Percentiles rank a stretch among this genome's conserved stretches.
phyloP scores from a whole-genome alignment of 2,329 filamentous ascomycete genomes.

The Scytalidium lignicola region DNA sequence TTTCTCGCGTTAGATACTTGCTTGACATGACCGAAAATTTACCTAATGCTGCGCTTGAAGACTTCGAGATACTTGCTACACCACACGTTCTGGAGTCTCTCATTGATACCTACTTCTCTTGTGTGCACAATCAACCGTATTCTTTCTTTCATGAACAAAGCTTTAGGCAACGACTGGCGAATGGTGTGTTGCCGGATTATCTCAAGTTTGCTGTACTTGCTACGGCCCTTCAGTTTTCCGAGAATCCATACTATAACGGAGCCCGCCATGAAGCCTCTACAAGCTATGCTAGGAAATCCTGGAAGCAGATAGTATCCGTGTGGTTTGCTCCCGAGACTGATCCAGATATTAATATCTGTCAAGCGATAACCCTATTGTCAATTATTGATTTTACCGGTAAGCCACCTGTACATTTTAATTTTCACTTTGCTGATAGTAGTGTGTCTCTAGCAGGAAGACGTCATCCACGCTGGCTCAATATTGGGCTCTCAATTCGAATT shows the following conservation, averaged over 20 bases:
- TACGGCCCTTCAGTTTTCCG: constrained; percentile 26
- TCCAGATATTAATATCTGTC: constrained; percentile 30
- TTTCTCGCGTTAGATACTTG: no score
- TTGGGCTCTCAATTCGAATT: constrained; percentile 28
- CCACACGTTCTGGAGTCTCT: constrained; percentile 7
- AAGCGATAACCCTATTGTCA: constrained; percentile 32
- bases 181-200: constrained; percentile 22
- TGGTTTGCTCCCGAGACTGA: constrained; percentile 27
- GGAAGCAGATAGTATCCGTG: constrained; percentile 29
- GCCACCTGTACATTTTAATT: constrained; percentile 5
- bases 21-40: no score
- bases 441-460: constrained; percentile 21
- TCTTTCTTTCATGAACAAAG: constrained; percentile 30
- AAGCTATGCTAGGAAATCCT: constrained; percentile 27
- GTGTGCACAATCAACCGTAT: constrained; percentile 34
- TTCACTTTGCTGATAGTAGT: background rate
- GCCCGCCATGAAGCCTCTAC: constrained; percentile 18
- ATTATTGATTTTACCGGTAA: constrained; percentile 34
- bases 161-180: constrained; percentile 26
- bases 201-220: constrained; percentile 29
- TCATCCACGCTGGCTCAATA: constrained; percentile 32
- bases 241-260: constrained; percentile 25
- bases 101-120: constrained; percentile 28
- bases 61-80: no score
- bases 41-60: no score